Percentiles rank a stretch among this genome's conserved stretches.
Evolutionary conservation across 1,284 basidiomycete species (phyloP).

Genomic region (Sporisorium graminicola): DNA sequence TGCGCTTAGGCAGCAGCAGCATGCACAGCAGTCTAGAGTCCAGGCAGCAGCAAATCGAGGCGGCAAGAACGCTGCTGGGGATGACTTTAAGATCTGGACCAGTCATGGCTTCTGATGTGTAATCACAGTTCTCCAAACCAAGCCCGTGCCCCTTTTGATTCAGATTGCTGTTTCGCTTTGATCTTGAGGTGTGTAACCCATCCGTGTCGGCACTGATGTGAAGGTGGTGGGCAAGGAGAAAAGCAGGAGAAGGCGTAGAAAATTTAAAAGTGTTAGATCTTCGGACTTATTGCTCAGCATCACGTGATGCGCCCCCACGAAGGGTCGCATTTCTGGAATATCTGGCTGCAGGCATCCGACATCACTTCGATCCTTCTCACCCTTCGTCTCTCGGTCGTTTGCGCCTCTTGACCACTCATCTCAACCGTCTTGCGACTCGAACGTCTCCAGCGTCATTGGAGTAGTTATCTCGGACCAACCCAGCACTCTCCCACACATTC

Average conservation of each 20-base stretch:
- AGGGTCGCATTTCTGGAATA: slow-evolving; percentile 32
- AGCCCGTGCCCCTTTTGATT: not conserved
- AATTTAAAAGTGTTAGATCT: slow-evolving; percentile 13
- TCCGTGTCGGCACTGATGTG: not conserved
- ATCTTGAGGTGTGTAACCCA: not conserved
- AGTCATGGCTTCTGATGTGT: slow-evolving; percentile 30
- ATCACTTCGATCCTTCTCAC: slow-evolving; percentile 2
- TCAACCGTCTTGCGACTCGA: not conserved
- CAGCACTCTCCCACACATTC: not conserved
- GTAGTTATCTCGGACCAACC: not conserved
- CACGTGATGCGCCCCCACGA: slow-evolving; percentile 23
- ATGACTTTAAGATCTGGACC: slow-evolving; percentile 46
- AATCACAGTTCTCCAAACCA: not conserved
- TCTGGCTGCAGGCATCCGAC: slow-evolving; percentile 18
- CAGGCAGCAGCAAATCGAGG: not conserved
- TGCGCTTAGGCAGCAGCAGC: slow-evolving; percentile 10
- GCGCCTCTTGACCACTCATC: slow-evolving; percentile 1
- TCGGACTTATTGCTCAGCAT: not conserved
- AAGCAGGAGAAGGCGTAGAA: not conserved
- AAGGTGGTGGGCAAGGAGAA: not conserved
- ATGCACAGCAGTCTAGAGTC: slow-evolving; percentile 13
- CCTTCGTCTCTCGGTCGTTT: not conserved
- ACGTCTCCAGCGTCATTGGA: not conserved
- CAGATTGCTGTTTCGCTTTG: not conserved
- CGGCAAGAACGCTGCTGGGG: slow-evolving; percentile 8